A percentile compares a stretch with the other conserved stretches of the same genome.
These are phyloP conservation scores for Saussurea involucrata DNA, from an alignment of 129 eudicot species.

Conservation along the genomic window DNA sequence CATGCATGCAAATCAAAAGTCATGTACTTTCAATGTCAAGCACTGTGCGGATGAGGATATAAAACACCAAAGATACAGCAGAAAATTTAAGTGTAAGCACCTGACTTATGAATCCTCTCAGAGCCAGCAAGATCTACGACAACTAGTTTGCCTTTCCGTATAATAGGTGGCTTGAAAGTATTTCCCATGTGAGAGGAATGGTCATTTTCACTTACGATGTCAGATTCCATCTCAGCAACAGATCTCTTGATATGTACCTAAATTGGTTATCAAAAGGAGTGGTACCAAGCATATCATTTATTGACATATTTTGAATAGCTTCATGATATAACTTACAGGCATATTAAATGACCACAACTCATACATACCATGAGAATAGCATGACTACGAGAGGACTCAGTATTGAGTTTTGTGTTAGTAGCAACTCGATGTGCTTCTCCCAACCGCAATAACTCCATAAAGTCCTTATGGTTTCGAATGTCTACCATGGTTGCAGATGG, in stretches of 20 bases:
- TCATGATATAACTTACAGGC: neutral
- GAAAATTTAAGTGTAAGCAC: slow-evolving; percentile 26
- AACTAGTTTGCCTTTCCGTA: slow-evolving; percentile 79
- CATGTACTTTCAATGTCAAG: neutral
- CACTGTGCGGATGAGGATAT: neutral
- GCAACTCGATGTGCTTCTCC: slow-evolving; percentile 86
- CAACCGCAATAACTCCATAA: slow-evolving; percentile 61
- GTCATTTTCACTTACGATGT: slow-evolving; percentile 48
- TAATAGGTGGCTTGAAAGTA: slow-evolving; percentile 53
- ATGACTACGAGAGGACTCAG: slow-evolving; percentile 91
- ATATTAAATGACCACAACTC: neutral
- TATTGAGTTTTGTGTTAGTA: slow-evolving; percentile 76
- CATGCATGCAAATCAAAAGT: neutral
- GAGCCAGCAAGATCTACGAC: slow-evolving; percentile 95
- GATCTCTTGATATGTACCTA: slow-evolving; percentile 84
- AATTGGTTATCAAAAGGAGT: slow-evolving; percentile 5
- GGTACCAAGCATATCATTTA: slow-evolving; percentile 12
- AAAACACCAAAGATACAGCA: neutral
- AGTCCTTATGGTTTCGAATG: slow-evolving; percentile 55
- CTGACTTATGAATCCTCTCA: slow-evolving; percentile 88
- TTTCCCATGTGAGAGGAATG: slow-evolving; percentile 37
- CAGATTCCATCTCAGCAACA: slow-evolving; percentile 46
- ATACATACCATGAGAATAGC: slow-evolving; percentile 74
- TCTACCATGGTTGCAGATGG: slow-evolving; percentile 82
- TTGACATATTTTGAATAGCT: neutral